phyloP scores from a whole-genome alignment of 202 grass and related monocot species.

The Carex sylvatica region DNA sequence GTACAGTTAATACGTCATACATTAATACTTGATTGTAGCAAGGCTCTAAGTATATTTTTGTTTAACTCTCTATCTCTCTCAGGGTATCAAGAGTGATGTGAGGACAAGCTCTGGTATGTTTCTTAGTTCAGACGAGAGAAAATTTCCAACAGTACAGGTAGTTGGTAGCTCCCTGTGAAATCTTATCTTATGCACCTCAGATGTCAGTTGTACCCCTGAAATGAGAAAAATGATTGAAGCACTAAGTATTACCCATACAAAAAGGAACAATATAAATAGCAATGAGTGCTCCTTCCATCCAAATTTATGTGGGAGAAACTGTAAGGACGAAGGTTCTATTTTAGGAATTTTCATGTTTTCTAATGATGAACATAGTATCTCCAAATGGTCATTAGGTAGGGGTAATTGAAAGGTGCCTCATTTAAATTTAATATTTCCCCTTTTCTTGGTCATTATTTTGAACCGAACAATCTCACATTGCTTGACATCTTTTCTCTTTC shows the following conservation, averaged over 20 bases:
- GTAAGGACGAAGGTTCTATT: neutral
- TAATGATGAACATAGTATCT: neutral
- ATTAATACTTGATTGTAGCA: neutral
- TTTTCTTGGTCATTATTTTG: neutral
- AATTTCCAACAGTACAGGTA: slow-evolving; percentile 79
- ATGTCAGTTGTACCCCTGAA: neutral
- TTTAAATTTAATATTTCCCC: slow-evolving; percentile 17
- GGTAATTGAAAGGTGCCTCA: neutral
- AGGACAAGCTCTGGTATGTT: slow-evolving; percentile 99
- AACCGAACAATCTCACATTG: neutral
- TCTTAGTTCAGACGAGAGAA: slow-evolving; percentile 57
- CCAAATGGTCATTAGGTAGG: neutral
- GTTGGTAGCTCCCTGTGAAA: slow-evolving; percentile 14
- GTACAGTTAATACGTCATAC: neutral
- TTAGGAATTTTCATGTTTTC: neutral
- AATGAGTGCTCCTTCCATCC: neutral
- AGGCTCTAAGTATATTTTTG: neutral
- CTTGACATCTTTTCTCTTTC: slow-evolving; percentile 14
- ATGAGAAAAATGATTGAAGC: neutral
- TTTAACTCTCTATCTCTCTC: slow-evolving; percentile 20
- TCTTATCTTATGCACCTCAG: neutral
- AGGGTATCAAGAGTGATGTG: slow-evolving; percentile 92
- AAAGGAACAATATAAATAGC: neutral
- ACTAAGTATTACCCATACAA: neutral
- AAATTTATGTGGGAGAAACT: slow-evolving; percentile 4